phyloP scores from a whole-genome alignment of 2,329 filamentous ascomycete species.

The Fusarium cyanostomum region DNA sequence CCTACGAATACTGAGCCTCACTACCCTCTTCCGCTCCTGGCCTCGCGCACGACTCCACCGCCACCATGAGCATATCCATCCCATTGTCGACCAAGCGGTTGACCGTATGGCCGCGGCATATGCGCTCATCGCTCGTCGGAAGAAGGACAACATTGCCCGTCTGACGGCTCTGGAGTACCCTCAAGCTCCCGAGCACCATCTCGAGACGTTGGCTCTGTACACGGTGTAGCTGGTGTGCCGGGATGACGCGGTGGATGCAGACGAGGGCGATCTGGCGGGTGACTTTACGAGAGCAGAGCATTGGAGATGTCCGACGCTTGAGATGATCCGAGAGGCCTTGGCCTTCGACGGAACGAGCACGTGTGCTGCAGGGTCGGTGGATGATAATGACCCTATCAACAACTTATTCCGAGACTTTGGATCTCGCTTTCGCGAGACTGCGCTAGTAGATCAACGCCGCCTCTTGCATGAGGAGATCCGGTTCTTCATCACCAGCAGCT shows the following conservation, averaged over 20 bases:
- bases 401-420: slow-evolving; percentile 40
- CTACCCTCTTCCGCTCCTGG: slow-evolving; percentile 40
- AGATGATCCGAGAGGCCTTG: slow-evolving; percentile 30
- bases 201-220: slow-evolving; percentile 40
- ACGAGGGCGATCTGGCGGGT: slow-evolving; percentile 41
- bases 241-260: slow-evolving; percentile 47
- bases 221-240: slow-evolving; percentile 47
- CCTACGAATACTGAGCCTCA: slow-evolving; percentile 43
- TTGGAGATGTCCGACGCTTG: slow-evolving; percentile 39
- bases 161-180: slow-evolving; percentile 39
- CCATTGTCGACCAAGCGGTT: slow-evolving; percentile 35
- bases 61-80: slow-evolving; percentile 31
- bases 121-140: slow-evolving; percentile 34
- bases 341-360: slow-evolving; percentile 2
- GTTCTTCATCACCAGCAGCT: slow-evolving; percentile 41
- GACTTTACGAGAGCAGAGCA: slow-evolving; percentile 41
- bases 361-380: background rate
- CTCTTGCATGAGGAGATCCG: slow-evolving; percentile 36
- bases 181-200: slow-evolving; percentile 17
- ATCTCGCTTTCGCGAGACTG: slow-evolving; percentile 10
- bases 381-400: slow-evolving; percentile 35
- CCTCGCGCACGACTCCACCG: slow-evolving; percentile 34
- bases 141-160: slow-evolving; percentile 47
- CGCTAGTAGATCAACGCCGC: slow-evolving; percentile 23
- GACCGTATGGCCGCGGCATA: slow-evolving; percentile 50